Evolutionary conservation across 2,329 filamentous ascomycete genomes (phyloP), one percentile per base, ranked within the genome.

Genomic region (Cryoendolithus antarcticus): DNA sequence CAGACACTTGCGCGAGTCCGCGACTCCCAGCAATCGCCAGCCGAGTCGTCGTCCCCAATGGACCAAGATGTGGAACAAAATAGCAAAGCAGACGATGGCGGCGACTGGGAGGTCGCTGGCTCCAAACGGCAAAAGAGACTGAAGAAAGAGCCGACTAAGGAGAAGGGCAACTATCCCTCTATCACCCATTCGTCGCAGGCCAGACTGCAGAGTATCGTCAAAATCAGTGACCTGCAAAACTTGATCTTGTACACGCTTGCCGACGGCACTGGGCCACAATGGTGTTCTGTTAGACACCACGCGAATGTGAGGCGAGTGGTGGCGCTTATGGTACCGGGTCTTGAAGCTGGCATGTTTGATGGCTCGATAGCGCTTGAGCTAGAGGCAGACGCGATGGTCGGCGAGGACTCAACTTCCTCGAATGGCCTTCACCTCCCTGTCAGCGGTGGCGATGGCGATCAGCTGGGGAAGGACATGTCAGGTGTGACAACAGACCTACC

Each of bases 331-430:
- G 78, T 95, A 8, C 91, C 91, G 8, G 91, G 91, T 0, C 64
- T 98, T 15, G 89, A 96, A 56, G 75, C 85, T 53, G 82, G 77
- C 45, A 91, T 96, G 82, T 93, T 96, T 63, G 75, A 82, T 58
- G 70, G 74, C 29, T 64, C 61, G 3, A 62, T 74, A 28, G 48
- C 60, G 19, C 45, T 64, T 19, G 39, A 37, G 29, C 9, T 19
- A 27, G 29, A 9, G 9, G 6, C 24, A 7, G 24, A 27, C 7
- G 24, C 5, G 24, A 27, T 8, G 6, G 24, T 8, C 24, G 24
- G 5, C 24, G 24, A 27, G 24, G 24, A 27, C 24, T 27, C 24
- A 27, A 27, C 24, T 27, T 27, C 24, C 24, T 27, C 24, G 24
- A 8, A 27, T 27, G 24, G 24, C 24, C 7, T 27, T 27, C 24